Base-by-base conservation (phyloP, 345 rosid species). In the Aquilaria yunnanensis region DNA sequence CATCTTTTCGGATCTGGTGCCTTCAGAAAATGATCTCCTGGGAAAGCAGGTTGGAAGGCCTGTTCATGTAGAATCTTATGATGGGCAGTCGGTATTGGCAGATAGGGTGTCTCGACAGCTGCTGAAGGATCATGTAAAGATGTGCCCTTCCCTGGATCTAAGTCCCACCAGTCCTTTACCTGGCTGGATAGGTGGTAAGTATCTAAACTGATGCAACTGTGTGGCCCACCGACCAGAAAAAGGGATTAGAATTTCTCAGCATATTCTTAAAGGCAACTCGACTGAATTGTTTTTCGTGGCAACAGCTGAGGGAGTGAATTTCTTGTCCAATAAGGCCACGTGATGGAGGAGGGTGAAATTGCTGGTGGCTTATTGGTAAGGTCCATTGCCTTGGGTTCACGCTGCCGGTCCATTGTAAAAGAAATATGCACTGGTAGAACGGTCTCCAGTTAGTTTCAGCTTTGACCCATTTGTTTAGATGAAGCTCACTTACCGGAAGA, bases 41-140 rank as follows among this genome's bases (percentile, higher is more conserved):
- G 77, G 77, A 71, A 72, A 65, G 77, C 81, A 74, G n/a, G 67
- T 72, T 67, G 77, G 74, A 59, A 77, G 75, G 70, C 61, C 72
- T 1, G 62, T 60, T 58, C 70, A 72, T 34, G 78, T 63, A 47
- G 77, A 72, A 50, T 48, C 59, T 51, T 73, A 67, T 51, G 78
- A 80, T 61, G 86, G 84, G 56, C 84, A 77, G 68, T 79, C 81
- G 3, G 75, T 84, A 30, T 77, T 79, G 72, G 85, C 82, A 14
- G 84, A 79, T 59, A 74, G 84, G 2, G 89, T 84, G 32, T 75
- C 86, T 65, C 77, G 69, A 56, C 89, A 77, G 67, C 78, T 87
- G 53, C 63, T 76, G 61, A 72, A 74, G 75, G 86, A 84, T 71
- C 81, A 71, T 33, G 72, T 62, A 56, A 73, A 70, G 67, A 65